Evolutionary conservation across 257 asterid species (phyloP).

Genomic region (Capsicum chinense): DNA sequence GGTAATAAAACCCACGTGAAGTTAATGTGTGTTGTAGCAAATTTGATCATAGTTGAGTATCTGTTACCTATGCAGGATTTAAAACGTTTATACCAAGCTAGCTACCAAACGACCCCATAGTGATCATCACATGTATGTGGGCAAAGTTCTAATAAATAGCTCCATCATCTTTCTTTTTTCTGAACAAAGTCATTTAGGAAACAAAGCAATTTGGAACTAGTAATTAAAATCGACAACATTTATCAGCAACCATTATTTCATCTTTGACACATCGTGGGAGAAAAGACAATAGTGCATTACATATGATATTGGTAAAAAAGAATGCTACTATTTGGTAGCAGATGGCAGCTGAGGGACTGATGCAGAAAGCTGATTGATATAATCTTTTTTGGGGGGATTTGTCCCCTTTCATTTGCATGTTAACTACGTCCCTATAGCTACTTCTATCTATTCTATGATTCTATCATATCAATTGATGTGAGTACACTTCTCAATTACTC

Average conservation of each 20-base stretch:
- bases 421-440: neutral
- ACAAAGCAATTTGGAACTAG: no score
- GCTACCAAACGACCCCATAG: no score
- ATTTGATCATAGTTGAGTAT: no score
- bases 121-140: no score
- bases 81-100: no score
- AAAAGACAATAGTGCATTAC: neutral
- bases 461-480: neutral
- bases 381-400: constrained; percentile 3
- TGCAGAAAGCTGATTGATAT: constrained; percentile 18
- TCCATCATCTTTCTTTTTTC: no score
- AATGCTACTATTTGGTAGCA: neutral
- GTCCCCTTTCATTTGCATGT: neutral
- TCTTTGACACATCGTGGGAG: neutral
- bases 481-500: neutral
- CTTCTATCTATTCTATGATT: neutral
- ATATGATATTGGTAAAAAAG: neutral
- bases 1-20: no score
- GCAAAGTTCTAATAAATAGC: no score
- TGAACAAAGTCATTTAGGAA: no score
- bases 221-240: no score
- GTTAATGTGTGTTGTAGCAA: no score
- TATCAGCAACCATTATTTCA: neutral
- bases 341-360: neutral
- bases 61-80: no score